Evolutionary conservation across 1,139 yeast species (phyloP).

Genomic region (Sugiyamaella paludigena): DNA sequence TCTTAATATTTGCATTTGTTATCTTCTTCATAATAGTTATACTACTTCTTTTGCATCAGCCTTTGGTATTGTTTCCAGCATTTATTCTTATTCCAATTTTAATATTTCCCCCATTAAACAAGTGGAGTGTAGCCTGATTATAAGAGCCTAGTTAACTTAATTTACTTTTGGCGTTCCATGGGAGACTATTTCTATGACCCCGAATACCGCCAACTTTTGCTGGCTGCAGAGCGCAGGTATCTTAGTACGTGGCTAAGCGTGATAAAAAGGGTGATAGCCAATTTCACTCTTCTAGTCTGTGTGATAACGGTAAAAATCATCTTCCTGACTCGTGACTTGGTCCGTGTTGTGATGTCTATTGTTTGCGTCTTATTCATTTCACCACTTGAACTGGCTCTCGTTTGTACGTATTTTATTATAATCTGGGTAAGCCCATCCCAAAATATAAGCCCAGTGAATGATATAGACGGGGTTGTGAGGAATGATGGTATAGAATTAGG

Average conservation of each 20-base stretch:
- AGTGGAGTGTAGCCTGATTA: background rate
- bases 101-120: background rate
- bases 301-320: slow-evolving; percentile 21
- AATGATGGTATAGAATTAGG: background rate
- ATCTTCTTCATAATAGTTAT: background rate
- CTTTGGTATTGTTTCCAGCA: too few species aligned
- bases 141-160: background rate
- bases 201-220: slow-evolving; percentile 23
- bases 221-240: slow-evolving; percentile 23
- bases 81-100: background rate
- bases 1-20: too few species aligned
- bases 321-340: slow-evolving; percentile 24
- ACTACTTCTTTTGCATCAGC: too few species aligned
- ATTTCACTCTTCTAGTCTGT: slow-evolving; percentile 14
- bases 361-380: slow-evolving; percentile 19
- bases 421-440: background rate
- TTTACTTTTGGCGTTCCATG: too few species aligned
- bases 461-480: background rate
- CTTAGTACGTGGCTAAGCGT: slow-evolving; percentile 20
- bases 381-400: slow-evolving; percentile 26
- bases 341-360: slow-evolving; percentile 16
- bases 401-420: slow-evolving; percentile 18
- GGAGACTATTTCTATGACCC: slow-evolving; percentile 14
- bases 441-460: background rate
- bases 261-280: slow-evolving; percentile 6